phyloP scores from a whole-genome alignment of 2,329 filamentous ascomycete genomes.

The Knufia fluminis region DNA sequence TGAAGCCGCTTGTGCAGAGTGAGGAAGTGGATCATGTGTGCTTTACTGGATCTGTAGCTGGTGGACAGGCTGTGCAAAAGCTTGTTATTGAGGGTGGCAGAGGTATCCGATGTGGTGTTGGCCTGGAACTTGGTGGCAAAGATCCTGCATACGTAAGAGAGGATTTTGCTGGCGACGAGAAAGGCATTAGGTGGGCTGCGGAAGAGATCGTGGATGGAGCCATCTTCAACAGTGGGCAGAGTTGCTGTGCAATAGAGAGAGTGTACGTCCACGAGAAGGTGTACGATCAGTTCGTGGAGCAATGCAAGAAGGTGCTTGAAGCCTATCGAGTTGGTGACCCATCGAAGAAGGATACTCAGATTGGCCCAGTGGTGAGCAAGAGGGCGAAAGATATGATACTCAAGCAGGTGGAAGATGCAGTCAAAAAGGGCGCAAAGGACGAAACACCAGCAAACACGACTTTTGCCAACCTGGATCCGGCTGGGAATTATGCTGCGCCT shows the following conservation, averaged over 20 bases:
- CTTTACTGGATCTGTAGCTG: conserved; percentile 88
- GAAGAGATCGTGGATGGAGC: conserved; percentile 91
- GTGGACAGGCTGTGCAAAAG: conserved; percentile 75
- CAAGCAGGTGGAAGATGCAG: conserved; percentile 70
- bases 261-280: conserved; percentile 83
- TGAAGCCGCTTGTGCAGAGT: conserved; percentile 69
- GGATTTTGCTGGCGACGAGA: conserved; percentile 65
- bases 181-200: conserved; percentile 59
- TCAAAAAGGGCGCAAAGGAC: conserved; percentile 74
- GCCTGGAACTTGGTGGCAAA: conserved; percentile 87
- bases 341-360: conserved; percentile 63
- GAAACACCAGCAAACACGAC: conserved; percentile 72
- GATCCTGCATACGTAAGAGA: conserved; percentile 81
- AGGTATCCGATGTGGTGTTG: conserved; percentile 48
- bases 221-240: conserved; percentile 98
- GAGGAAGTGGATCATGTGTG: conserved; percentile 72
- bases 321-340: conserved; percentile 86
- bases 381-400: conserved; percentile 66
- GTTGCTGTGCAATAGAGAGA: conserved; percentile 85
- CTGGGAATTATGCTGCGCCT: conserved; percentile 82
- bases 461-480: conserved; percentile 61
- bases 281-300: conserved; percentile 71
- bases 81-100: conserved; percentile 51
- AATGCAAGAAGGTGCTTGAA: conserved; percentile 68
- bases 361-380: conserved; percentile 83